phyloP scores from a whole-genome alignment of 2,329 filamentous ascomycete genomes.

The Curvularia verruculosa region DNA sequence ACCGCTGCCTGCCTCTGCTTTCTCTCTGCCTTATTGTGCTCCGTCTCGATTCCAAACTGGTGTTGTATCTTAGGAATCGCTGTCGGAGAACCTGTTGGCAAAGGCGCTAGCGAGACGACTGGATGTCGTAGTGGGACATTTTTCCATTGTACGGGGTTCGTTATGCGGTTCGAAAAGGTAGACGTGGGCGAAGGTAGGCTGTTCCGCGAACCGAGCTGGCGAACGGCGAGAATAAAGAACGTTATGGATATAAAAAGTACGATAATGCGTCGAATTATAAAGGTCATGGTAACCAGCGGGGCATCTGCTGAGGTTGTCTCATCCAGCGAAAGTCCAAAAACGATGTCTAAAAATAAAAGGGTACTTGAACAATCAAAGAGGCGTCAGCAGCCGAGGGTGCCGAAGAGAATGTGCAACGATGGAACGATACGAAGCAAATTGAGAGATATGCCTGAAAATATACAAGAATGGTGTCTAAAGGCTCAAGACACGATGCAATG shows the following conservation, averaged over 20 bases:
- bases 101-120: constrained; percentile 37
- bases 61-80: constrained; percentile 48
- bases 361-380: background rate
- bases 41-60: constrained; percentile 45
- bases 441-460: background rate
- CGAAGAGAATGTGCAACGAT: constrained; percentile 1
- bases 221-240: constrained; percentile 41
- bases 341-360: constrained; percentile 1
- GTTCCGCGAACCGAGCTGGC: constrained; percentile 31
- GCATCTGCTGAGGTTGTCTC: constrained; percentile 9
- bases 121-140: constrained; percentile 40
- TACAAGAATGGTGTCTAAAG: background rate
- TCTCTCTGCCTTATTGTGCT: constrained; percentile 39
- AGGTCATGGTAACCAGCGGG: constrained; percentile 31
- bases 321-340: constrained; percentile 1
- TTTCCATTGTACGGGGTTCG: constrained; percentile 44
- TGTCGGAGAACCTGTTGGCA: constrained; percentile 40
- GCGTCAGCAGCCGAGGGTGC: constrained; percentile 1
- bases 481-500: constrained; percentile 2
- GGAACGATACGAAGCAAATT: background rate
- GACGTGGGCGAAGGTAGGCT: constrained; percentile 28
- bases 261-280: constrained; percentile 37
- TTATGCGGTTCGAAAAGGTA: constrained; percentile 35
- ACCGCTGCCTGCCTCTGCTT: constrained; percentile 43
- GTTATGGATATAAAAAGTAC: constrained; percentile 34